Percentiles rank a stretch among this genome's conserved stretches.
Conservation (phyloP, 306 rosid genomes). For the Lathyrus aphaca region DNA sequence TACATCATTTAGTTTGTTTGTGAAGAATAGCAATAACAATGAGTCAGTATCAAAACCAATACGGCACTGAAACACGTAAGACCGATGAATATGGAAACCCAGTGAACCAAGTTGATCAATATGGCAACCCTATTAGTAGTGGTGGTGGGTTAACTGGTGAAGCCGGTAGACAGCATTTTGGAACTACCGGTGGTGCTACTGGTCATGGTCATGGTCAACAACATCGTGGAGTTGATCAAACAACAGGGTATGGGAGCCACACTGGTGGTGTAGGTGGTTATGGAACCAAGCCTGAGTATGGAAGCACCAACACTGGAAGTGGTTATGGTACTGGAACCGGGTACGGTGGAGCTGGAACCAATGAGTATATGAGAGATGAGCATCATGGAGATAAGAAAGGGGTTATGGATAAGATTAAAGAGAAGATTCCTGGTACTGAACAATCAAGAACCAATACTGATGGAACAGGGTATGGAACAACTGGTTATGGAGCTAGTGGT, state of each 20-base stretch:
- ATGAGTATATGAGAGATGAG: not conserved
- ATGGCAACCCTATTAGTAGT: slow-evolving; percentile 24
- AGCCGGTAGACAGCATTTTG: not conserved
- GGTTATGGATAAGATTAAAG: not conserved
- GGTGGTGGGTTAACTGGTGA: slow-evolving; percentile 11
- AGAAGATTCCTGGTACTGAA: not conserved
- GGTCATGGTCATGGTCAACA: slow-evolving; percentile 3
- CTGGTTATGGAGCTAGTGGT: not conserved
- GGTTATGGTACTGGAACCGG: not conserved
- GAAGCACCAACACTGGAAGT: slow-evolving; percentile 17
- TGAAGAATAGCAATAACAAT: not conserved
- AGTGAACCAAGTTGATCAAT: slow-evolving; percentile 25
- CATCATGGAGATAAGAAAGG: slow-evolving; percentile 26
- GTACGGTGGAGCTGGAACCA: not conserved
- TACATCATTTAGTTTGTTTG: not conserved
- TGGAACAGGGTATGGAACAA: not conserved
- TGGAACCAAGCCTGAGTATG: not conserved
- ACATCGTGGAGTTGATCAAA: not conserved
- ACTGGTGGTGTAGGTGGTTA: not conserved
- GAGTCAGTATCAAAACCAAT: slow-evolving; percentile 8
- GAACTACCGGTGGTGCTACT: not conserved
- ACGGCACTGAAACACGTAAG: slow-evolving; percentile 20
- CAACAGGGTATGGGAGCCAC: not conserved
- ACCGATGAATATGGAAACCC: slow-evolving; percentile 41
- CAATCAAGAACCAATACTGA: not conserved